Conservation (phyloP, 2,329 filamentous ascomycete genomes). For the Zalaria obscura region DNA sequence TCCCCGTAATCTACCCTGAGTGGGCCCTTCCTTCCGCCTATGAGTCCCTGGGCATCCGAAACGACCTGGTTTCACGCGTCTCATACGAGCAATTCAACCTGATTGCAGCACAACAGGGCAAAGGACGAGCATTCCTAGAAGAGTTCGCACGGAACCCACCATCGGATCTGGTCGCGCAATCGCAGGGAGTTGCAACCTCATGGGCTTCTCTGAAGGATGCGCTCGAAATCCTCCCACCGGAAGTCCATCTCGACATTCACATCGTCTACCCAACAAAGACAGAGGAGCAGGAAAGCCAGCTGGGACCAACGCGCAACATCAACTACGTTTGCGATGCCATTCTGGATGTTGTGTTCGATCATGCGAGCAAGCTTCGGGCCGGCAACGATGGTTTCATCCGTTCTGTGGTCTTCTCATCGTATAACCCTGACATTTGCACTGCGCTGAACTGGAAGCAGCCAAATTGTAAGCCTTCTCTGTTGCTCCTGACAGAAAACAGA, state of each 20-base stretch:
- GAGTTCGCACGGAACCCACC: background rate
- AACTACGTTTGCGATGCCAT: slow-evolving; percentile 78
- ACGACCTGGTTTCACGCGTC: slow-evolving; percentile 69
- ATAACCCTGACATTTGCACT: slow-evolving; percentile 79
- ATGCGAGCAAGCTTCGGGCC: slow-evolving; percentile 57
- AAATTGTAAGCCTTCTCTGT: slow-evolving; percentile 49
- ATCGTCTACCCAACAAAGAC: slow-evolving; percentile 68
- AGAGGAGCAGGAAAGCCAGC: slow-evolving; percentile 55
- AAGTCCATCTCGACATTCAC: slow-evolving; percentile 84
- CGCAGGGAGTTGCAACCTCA: slow-evolving; percentile 29
- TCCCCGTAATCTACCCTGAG: slow-evolving; percentile 75
- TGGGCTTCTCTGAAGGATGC: slow-evolving; percentile 72
- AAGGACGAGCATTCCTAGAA: slow-evolving; percentile 7
- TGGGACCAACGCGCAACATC: slow-evolving; percentile 66
- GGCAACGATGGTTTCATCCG: slow-evolving; percentile 58
- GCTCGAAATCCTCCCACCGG: slow-evolving; percentile 56
- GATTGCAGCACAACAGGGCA: slow-evolving; percentile 21
- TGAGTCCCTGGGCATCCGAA: slow-evolving; percentile 52
- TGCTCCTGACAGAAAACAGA: background rate
- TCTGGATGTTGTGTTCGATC: slow-evolving; percentile 76
- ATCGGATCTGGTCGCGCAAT: background rate
- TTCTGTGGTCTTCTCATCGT: slow-evolving; percentile 88
- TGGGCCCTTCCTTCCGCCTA: slow-evolving; percentile 50
- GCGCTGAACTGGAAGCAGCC: slow-evolving; percentile 99
- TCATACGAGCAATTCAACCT: slow-evolving; percentile 57